These are phyloP conservation scores for Lecanicillium sp. DNA, from an alignment of 2,329 filamentous ascomycete species.

Conservation along the genomic window DNA sequence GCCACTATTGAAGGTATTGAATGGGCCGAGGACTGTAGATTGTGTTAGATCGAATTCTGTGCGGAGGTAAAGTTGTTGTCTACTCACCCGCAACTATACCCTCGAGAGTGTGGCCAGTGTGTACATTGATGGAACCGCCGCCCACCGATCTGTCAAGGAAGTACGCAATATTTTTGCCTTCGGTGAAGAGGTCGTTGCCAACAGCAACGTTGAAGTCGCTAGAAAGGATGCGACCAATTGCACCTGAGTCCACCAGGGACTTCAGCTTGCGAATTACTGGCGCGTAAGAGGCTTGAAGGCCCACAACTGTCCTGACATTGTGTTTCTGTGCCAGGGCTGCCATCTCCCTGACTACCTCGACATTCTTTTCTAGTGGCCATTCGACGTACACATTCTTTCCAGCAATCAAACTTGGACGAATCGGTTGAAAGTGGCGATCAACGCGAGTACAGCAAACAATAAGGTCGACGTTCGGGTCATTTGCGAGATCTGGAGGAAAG, in stretches of 20 bases:
- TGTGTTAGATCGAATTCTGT: too few species aligned
- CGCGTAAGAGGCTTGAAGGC: conserved; percentile 43
- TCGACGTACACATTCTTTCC: conserved; percentile 52
- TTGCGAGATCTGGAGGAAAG: conserved; percentile 42
- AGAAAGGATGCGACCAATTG: conserved; percentile 48
- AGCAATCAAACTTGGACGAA: conserved; percentile 40
- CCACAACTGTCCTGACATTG: conserved; percentile 42
- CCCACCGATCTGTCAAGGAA: conserved; percentile 42
- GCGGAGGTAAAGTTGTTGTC: too few species aligned
- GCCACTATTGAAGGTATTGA: too few species aligned
- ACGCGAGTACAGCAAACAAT: conserved; percentile 50
- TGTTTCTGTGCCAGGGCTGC: background rate
- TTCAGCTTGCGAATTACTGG: conserved; percentile 39
- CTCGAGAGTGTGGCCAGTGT: too few species aligned
- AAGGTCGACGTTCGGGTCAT: conserved; percentile 45
- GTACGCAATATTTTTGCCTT: conserved; percentile 37
- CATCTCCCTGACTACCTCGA: conserved; percentile 35
- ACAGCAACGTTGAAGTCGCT: conserved; percentile 39
- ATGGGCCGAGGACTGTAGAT: too few species aligned
- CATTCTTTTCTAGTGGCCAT: conserved; percentile 49
- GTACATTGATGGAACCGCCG: too few species aligned
- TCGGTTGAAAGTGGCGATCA: conserved; percentile 43
- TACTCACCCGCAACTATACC: too few species aligned
- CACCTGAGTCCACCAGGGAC: conserved; percentile 36
- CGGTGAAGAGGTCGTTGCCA: conserved; percentile 28